These are phyloP conservation scores for Arabidopsis arenosa DNA, from an alignment of 345 rosid genomes.

Conservation along the genomic window DNA sequence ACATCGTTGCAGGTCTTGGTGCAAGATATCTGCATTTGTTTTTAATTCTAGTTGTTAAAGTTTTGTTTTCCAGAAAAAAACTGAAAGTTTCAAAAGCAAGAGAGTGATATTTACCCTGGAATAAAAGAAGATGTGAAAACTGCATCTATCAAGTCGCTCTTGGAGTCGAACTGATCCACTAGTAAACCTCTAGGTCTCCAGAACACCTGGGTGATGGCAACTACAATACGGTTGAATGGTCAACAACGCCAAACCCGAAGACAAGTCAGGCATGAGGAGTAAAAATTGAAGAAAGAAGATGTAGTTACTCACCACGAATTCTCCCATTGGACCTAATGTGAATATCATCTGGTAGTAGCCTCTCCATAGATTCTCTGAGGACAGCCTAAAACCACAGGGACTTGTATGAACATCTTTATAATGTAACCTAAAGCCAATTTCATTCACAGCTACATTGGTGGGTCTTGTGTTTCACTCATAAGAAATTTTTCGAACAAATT, in stretches of 20 bases:
- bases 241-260: slow-evolving; percentile 18
- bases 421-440: neutral
- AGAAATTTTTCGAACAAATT: neutral
- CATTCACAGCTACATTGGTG: neutral
- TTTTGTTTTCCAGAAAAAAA: neutral
- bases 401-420: neutral
- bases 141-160: slow-evolving; percentile 87
- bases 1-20: slow-evolving; percentile 87
- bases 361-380: slow-evolving; percentile 72
- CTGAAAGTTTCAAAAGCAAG: slow-evolving; percentile 24
- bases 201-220: slow-evolving; percentile 92
- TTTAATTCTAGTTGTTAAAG: slow-evolving; percentile 13
- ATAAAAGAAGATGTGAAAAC: slow-evolving; percentile 87
- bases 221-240: slow-evolving; percentile 50
- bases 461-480: slow-evolving; percentile 8
- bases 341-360: slow-evolving; percentile 79
- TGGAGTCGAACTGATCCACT: slow-evolving; percentile 97
- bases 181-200: slow-evolving; percentile 93
- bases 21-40: slow-evolving; percentile 81
- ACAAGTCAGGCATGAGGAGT: neutral
- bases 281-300: neutral
- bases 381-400: slow-evolving; percentile 61
- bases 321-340: slow-evolving; percentile 85
- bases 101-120: slow-evolving; percentile 67
- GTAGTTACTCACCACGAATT: slow-evolving; percentile 73